These are phyloP conservation scores for Neoboletus brunneissimus DNA, from an alignment of 768 basidiomycete genomes.

Conservation along the genomic window DNA sequence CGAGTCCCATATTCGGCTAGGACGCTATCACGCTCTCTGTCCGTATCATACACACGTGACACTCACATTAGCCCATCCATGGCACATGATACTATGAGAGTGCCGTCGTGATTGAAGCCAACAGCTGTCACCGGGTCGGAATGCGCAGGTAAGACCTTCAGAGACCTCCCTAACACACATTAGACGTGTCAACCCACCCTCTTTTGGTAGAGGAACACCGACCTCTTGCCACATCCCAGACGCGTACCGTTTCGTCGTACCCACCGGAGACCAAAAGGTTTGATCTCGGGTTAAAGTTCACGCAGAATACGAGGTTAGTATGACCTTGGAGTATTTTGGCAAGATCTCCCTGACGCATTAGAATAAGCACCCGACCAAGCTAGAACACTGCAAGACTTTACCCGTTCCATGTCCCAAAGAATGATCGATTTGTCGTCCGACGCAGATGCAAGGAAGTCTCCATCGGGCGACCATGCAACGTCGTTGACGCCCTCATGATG, in stretches of 20 bases:
- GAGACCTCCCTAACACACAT: slow-evolving; percentile 58
- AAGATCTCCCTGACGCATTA: slow-evolving; percentile 44
- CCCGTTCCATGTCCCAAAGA: slow-evolving; percentile 78
- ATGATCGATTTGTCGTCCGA: slow-evolving; percentile 91
- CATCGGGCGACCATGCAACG: slow-evolving; percentile 84
- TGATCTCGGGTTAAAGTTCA: slow-evolving; percentile 87
- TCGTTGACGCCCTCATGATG: slow-evolving; percentile 87
- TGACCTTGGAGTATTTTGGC: slow-evolving; percentile 77
- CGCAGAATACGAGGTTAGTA: slow-evolving; percentile 91
- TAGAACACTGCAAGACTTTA: slow-evolving; percentile 27
- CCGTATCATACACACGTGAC: background rate
- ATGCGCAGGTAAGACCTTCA: slow-evolving; percentile 91
- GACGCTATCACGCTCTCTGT: background rate
- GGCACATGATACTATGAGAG: slow-evolving; percentile 89
- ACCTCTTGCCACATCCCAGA: slow-evolving; percentile 98
- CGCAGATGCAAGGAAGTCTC: slow-evolving; percentile 81
- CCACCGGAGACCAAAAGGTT: slow-evolving; percentile 92
- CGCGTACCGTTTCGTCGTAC: slow-evolving; percentile 91
- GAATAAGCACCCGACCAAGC: background rate
- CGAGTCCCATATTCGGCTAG: slow-evolving; percentile 95
- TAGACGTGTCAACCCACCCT: slow-evolving; percentile 1
- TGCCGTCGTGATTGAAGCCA: slow-evolving; percentile 92
- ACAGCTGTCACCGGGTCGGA: slow-evolving; percentile 97
- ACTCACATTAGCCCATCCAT: slow-evolving; percentile 97
- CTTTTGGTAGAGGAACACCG: background rate